Base-by-base conservation (phyloP, 495 filamentous ascomycete genomes). In the Daldinia decipiens region DNA sequence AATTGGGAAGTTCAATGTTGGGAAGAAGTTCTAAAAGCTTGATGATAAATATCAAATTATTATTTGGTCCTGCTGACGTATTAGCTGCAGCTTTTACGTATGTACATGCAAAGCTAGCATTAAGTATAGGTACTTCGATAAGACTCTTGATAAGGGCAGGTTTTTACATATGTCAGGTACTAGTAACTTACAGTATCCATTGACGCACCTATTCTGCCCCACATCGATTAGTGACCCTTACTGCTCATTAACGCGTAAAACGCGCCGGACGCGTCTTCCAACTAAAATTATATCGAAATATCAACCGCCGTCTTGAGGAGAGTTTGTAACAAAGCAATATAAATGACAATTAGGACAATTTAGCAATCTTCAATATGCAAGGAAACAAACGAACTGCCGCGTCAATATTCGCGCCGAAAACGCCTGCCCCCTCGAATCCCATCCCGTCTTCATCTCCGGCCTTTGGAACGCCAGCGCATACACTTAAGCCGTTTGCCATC, bases 401-500 rank as follows among this genome's bases (percentile, higher is more conserved):
- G 17, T 78, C 74, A 1, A 70, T 83, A 65, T 82, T 82, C 59
- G 80, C 79, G 24, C 76, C 77, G 55, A 80, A 81, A 61, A 78
- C 72, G 9, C 71, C 69, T 24, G 74, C 77, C 17, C 67, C 77
- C 5, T 39, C 65, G 59, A 87, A 91, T 72, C 83, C 83, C 31
- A 90, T 95, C 50, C 91, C 91, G 8, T 97, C 94, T 2, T 97
- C 94, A 0, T 97, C 94, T 11, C 93, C 93, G 53, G 94, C 88
- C 34, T 97, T 97, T 79, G 92, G 86, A 29, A 97, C 93, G 2
- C 93, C 93, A 7, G 87, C 87, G 24, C 89, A 93, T 77, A 90
- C 93, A 31, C 86, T 95, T 27, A 81, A 79, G 65, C 85, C 86
- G n/a, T 84, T 86, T 78, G 79, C 82, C 62, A 72, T 84, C 67